Conservation (phyloP, 140 eudicot genomes). For the Cichorium intybus region DNA sequence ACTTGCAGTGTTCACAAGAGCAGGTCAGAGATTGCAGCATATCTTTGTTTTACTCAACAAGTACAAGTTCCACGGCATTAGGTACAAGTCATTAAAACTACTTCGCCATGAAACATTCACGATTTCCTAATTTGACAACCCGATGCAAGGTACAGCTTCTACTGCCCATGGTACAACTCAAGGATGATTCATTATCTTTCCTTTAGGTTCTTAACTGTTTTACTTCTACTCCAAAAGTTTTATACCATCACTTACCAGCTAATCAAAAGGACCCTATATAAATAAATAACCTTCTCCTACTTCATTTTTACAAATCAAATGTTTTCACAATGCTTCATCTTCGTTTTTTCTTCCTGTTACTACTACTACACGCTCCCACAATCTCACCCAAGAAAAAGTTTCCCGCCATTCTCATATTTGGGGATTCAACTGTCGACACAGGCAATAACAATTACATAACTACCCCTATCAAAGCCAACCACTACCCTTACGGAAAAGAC, state of each 20-base stretch:
- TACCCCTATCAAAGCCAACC: conserved; percentile 40
- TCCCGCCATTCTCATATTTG: conserved; percentile 55
- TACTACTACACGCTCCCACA: conserved; percentile 1
- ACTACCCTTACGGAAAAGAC: conserved; percentile 56
- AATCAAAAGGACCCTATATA: conserved; percentile 18
- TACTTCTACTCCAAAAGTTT: conserved; percentile 34
- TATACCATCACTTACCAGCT: conserved; percentile 34
- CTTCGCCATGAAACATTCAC: neutral
- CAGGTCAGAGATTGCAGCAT: neutral
- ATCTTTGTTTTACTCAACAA: neutral
- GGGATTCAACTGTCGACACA: conserved; percentile 72
- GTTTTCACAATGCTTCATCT: conserved; percentile 27
- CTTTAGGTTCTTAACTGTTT: conserved; percentile 20
- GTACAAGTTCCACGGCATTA: neutral
- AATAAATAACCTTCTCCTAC: neutral
- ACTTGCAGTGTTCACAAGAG: conserved; percentile 34
- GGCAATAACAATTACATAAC: conserved; percentile 66
- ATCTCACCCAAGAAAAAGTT: conserved; percentile 19
- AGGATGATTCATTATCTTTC: conserved; percentile 3
- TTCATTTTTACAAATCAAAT: conserved; percentile 15
- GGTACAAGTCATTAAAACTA: conserved; percentile 6
- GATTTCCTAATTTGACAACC: neutral
- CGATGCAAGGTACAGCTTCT: neutral
- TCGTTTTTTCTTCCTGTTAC: conserved; percentile 18
- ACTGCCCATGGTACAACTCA: conserved; percentile 6